Conservation (phyloP, 768 basidiomycete genomes). For the Exsudoporus frostii region DNA sequence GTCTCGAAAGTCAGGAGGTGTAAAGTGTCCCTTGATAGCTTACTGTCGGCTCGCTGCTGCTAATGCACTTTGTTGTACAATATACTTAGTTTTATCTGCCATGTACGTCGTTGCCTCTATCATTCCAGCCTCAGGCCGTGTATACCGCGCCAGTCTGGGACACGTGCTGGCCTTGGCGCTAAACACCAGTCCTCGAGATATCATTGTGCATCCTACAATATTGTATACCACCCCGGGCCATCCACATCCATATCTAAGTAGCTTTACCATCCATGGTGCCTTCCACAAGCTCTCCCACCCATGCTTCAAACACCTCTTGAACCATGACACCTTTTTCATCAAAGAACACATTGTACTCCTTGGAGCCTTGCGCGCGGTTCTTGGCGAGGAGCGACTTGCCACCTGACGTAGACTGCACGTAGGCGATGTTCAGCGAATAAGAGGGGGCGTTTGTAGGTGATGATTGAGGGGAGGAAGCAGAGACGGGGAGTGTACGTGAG, state of each 20-base stretch:
- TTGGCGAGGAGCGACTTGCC: constrained; percentile 84
- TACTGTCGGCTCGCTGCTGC: background rate
- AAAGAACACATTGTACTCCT: constrained; percentile 72
- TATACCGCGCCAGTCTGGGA: background rate
- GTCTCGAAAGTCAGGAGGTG: constrained; percentile 32
- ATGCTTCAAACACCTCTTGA: constrained; percentile 68
- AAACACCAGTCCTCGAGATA: constrained; percentile 12
- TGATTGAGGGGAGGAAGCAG: constrained; percentile 8
- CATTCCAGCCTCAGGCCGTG: background rate
- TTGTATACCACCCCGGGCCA: constrained; percentile 13
- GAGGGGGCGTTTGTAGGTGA: constrained; percentile 51
- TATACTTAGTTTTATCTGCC: background rate
- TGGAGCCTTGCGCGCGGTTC: constrained; percentile 54
- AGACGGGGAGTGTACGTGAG: constrained; percentile 58
- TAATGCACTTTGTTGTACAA: constrained; percentile 13
- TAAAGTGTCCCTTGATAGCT: constrained; percentile 10
- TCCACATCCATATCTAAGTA: constrained; percentile 29
- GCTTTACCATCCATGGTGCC: constrained; percentile 67
- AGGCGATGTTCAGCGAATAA: constrained; percentile 65
- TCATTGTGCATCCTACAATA: constrained; percentile 31
- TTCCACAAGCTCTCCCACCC: constrained; percentile 75
- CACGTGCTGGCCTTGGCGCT: background rate
- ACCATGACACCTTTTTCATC: constrained; percentile 79
- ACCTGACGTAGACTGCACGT: constrained; percentile 75
- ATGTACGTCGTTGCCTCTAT: background rate